A percentile compares a stretch with the other conserved stretches of the same genome.
Evolutionary conservation across 225 moss, liverwort and hornwort species (phyloP).

Genomic region (Thuidium tamariscinum): DNA sequence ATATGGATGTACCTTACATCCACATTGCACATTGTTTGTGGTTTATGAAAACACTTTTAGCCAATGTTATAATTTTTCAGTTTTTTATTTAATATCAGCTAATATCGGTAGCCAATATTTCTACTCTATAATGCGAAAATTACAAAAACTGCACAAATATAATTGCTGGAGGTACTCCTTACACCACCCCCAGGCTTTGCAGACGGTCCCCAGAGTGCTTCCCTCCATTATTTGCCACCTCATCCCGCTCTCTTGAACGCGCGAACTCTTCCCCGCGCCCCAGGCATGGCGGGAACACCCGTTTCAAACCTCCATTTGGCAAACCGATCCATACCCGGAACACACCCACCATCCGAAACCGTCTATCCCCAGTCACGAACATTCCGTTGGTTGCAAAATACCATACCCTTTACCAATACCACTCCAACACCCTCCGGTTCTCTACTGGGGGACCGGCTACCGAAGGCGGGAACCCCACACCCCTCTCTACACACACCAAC

Average conservation of each 20-base stretch:
- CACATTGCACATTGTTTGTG: neutral
- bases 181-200: neutral
- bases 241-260: neutral
- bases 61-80: no score
- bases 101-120: neutral
- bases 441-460: neutral
- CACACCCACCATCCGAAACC: neutral
- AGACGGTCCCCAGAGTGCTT: neutral
- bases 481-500: neutral
- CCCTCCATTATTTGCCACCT: conserved; percentile 13
- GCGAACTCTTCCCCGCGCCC: neutral
- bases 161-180: neutral
- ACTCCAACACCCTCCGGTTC: neutral
- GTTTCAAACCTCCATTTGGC: conserved; percentile 6
- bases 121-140: neutral
- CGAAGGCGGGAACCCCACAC: neutral
- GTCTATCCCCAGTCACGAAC: neutral
- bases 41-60: neutral
- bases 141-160: neutral
- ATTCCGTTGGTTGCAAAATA: neutral
- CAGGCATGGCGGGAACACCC: conserved; percentile 5
- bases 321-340: neutral
- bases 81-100: no score
- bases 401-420: neutral
- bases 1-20: no score